Percentiles rank a stretch among this genome's conserved stretches.
These are phyloP conservation scores for Anethum foeniculum DNA, from an alignment of 140 eudicot genomes.

Conservation along the genomic window DNA sequence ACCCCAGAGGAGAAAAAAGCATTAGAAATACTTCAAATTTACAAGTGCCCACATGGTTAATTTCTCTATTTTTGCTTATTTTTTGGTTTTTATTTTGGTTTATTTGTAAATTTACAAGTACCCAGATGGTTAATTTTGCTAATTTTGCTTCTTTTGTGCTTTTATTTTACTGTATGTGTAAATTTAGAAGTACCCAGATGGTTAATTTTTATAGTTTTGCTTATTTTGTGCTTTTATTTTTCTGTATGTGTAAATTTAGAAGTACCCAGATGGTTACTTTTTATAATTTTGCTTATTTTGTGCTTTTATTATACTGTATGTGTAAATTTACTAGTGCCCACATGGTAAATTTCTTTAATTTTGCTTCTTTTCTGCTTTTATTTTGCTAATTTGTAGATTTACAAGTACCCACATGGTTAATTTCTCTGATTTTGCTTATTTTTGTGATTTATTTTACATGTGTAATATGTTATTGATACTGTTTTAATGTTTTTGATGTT, in stretches of 20 bases:
- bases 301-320: too few species aligned
- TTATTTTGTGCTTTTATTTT: too few species aligned
- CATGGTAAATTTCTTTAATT: not conserved
- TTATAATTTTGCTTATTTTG: too few species aligned
- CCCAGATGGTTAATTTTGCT: not conserved
- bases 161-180: not conserved
- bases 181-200: not conserved
- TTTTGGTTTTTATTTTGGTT: not conserved
- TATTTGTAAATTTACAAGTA: not conserved
- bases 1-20: conserved; percentile 59
- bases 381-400: too few species aligned
- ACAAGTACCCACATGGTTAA: too few species aligned
- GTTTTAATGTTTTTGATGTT: not conserved
- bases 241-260: too few species aligned
- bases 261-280: too few species aligned
- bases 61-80: not conserved
- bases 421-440: too few species aligned
- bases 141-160: not conserved
- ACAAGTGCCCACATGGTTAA: not conserved
- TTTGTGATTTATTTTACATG: too few species aligned
- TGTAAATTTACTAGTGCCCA: not conserved
- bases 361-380: too few species aligned
- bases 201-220: not conserved
- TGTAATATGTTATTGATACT: not conserved
- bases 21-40: conserved; percentile 27